Conservation (phyloP, 306 rosid species). For the Astragalus glycyphyllos region DNA sequence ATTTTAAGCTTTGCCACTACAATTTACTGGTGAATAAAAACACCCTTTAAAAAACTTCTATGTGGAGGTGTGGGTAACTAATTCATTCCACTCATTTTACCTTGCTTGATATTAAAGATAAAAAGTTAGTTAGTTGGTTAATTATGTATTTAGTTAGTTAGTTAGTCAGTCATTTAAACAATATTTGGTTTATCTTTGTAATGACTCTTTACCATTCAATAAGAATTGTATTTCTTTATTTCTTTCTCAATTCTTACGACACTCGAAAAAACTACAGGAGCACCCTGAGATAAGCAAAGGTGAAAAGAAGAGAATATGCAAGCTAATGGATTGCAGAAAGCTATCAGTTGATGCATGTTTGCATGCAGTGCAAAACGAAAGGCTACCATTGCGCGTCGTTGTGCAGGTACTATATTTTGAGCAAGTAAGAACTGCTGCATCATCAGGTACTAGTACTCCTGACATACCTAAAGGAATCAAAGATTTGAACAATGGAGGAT, state of each 20-base stretch:
- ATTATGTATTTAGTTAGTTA: too few relatives aligned
- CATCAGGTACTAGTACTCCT: constrained; percentile 94
- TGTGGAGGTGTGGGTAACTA: constrained; percentile 17
- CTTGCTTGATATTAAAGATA: constrained; percentile 12
- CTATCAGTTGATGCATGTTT: constrained; percentile 88
- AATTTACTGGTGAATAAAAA: neutral
- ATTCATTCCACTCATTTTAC: constrained; percentile 2
- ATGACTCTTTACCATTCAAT: too few relatives aligned
- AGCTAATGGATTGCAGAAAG: constrained; percentile 90
- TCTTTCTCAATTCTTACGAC: too few relatives aligned
- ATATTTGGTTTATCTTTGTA: too few relatives aligned
- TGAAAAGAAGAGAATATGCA: constrained; percentile 88
- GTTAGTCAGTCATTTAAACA: too few relatives aligned
- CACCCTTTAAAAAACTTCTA: neutral
- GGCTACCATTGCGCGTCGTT: constrained; percentile 89
- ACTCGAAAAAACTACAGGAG: constrained; percentile 55
- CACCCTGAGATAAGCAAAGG: constrained; percentile 87
- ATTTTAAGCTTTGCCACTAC: constrained; percentile 12
- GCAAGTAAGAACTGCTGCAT: constrained; percentile 78
- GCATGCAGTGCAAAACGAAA: constrained; percentile 96
- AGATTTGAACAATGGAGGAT: constrained; percentile 68
- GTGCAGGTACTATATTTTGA: constrained; percentile 96
- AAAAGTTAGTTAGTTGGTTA: too few relatives aligned
- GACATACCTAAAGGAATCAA: constrained; percentile 78
- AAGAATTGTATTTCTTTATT: too few relatives aligned